These are phyloP conservation scores for Scheffersomyces parashehatae DNA, from an alignment of 1,139 yeast species.

Conservation along the genomic window DNA sequence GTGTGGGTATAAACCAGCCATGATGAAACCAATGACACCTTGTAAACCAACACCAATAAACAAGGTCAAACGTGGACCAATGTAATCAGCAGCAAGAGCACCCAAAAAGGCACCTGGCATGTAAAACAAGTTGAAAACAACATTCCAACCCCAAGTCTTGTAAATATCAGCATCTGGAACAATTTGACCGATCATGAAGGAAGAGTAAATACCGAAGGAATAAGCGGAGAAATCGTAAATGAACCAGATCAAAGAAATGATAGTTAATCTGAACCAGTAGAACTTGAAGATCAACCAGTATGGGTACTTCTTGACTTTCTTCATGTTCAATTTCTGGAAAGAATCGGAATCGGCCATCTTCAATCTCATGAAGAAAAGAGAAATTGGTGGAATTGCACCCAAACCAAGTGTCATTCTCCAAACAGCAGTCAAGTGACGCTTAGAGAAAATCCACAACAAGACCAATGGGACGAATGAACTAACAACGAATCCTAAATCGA, in stretches of 20 bases:
- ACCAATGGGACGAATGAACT: constrained; percentile 87
- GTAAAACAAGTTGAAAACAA: constrained; percentile 83
- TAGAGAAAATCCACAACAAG: constrained; percentile 76
- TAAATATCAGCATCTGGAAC: constrained; percentile 59
- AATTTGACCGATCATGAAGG: constrained; percentile 60
- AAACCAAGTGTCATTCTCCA: constrained; percentile 93
- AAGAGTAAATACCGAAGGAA: constrained; percentile 82
- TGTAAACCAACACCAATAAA: constrained; percentile 69
- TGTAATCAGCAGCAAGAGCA: constrained; percentile 76
- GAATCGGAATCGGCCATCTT: constrained; percentile 72
- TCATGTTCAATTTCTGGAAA: constrained; percentile 71
- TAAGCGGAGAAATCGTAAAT: constrained; percentile 85
- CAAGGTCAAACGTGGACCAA: constrained; percentile 85
- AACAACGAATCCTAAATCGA: constrained; percentile 83
- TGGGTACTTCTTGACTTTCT: constrained; percentile 60
- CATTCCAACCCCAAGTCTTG: constrained; percentile 89
- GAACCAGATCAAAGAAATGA: constrained; percentile 84
- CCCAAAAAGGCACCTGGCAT: constrained; percentile 89
- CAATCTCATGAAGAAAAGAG: constrained; percentile 74
- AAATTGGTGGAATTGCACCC: constrained; percentile 88
- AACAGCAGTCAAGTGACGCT: constrained; percentile 70
- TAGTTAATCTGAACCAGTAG: constrained; percentile 77
- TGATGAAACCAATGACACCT: constrained; percentile 78
- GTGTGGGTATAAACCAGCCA: constrained; percentile 69
- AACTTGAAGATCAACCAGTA: constrained; percentile 69